Evolutionary conservation across 2,329 filamentous ascomycete species (phyloP), one percentile per base, ranked within the genome.

Genomic region (Fusarium miscanthi): DNA sequence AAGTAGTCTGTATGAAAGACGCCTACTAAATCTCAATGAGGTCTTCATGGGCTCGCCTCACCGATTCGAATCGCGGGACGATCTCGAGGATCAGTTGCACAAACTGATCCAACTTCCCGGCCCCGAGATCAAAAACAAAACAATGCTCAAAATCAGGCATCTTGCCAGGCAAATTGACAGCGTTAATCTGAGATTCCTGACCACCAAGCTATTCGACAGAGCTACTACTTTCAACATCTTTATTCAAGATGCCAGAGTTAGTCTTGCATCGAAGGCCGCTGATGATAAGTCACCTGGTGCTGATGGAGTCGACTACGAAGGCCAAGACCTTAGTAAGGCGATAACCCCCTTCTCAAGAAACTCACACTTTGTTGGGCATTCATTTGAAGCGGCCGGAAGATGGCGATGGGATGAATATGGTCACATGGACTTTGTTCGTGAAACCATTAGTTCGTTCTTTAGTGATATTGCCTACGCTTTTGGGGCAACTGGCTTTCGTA

Each of bases 161-260:
- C 56, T 59, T 7, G 43, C 42, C 21, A 23, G 13, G 6, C 56
- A 59, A 10, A 30, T 49, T 5, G 33, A 40, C 12, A 4, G 25
- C 5, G 12, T 19, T 10, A 59, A 59, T 8, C n/a, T 16, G 10
- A 59, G 33, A 10, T 49, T 59, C 19, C 10, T 49, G 8, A 9
- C 25, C 8, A 59, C 43, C 3, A 59, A 59, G 11, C 43, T 59
- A 17, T 51, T 49, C 6, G 56, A 59, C 12, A 59, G 43, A 51
- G 56, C 56, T 13, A 40, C 19, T 12, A 19, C 25, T 5, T 59
- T 31, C 25, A 59, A 51, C 25, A 4, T 31, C 2, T 21, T 43
- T 45, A 19, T 21, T 19, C 10, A 30, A 45, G 19, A 19, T 31
- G 11, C 25, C 8, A 33, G 8, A 9, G 16, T 9, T 16, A 57